Base-by-base conservation (phyloP, 2,329 filamentous ascomycete species). In the Trichophaea hybrida region DNA sequence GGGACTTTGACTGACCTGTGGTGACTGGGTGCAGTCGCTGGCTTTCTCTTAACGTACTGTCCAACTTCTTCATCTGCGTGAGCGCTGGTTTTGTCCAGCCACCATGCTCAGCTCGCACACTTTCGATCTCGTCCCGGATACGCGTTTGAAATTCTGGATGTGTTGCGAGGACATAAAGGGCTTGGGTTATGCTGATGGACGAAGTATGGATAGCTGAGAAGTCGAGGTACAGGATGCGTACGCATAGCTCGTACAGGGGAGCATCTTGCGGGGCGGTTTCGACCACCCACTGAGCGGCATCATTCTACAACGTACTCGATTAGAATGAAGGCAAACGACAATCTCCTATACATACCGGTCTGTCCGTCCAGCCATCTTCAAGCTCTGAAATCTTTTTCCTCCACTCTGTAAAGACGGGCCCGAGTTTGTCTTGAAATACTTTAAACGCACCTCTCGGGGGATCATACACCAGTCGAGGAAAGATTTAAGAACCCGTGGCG, bases 31-130 rank as follows among this genome's bases (percentile, higher is more conserved):
- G 50, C 17, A 64, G 52, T 33, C 61, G 49, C 15, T 61, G 55
- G 32, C 49, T 62, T 35, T 62, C 61, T 35, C 43, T 50, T 8
- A 62, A 15, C 6, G 55, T 43, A 10, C 61, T 62, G 31, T 60
- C 58, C 1, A 61, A 24, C 33, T 62, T 61, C 55, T 53, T 54
- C 61, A 62, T 62, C 13, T 58, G 50, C 24, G 44, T 44, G 10
- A 62, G 38, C 6, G 57, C 53, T 43, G 59, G 48, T 38, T 62
- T 62, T 34, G 60, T 60, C 60, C 56, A 64, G 2, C 43, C 54
- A 4, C 31, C 43, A 32, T 31, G 17, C 34, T 62, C 48, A 7
- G 4, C 24, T 1, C 60, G 33, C 6, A 58, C 54, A 8, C 12
- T 55, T n/a, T 64, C 54, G 24, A 62, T 50, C 40, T 60, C 62